phyloP scores from a whole-genome alignment of 306 rosid genomes.

The Cucurbita pepo region DNA sequence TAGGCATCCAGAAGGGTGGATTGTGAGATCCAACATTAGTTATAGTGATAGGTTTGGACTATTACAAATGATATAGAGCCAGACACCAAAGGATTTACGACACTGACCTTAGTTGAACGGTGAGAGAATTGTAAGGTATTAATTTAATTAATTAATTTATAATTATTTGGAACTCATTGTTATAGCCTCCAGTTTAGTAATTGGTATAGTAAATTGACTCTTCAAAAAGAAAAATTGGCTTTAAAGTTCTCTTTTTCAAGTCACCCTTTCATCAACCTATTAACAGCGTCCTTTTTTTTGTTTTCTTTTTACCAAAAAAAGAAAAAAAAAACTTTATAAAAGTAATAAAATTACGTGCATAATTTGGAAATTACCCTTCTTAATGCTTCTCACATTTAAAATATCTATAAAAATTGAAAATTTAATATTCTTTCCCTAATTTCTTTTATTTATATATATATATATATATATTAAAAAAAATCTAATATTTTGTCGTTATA shows the following conservation, averaged over 20 bases:
- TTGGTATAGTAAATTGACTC: not conserved
- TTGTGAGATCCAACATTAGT: too few relatives aligned
- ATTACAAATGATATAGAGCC: too few relatives aligned
- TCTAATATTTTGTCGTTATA: not conserved
- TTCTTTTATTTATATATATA: not conserved
- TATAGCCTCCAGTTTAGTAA: not conserved
- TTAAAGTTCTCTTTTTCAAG: not conserved
- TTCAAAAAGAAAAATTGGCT: not conserved
- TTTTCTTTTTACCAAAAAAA: not conserved
- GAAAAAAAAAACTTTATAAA: not conserved
- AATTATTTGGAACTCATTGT: not conserved
- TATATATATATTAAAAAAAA: too few relatives aligned
- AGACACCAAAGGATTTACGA: too few relatives aligned
- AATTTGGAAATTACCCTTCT: not conserved
- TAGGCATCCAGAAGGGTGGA: too few relatives aligned
- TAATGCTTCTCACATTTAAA: too few relatives aligned
- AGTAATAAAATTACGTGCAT: not conserved
- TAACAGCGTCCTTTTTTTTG: not conserved
- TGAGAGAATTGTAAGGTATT: not conserved
- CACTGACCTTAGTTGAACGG: rapidly evolving
- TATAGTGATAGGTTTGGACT: too few relatives aligned
- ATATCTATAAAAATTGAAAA: too few relatives aligned
- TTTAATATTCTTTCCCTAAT: not conserved
- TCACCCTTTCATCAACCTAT: not conserved
- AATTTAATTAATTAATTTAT: not conserved